Conservation (phyloP, 306 rosid genomes). For the Vicia sativa region DNA sequence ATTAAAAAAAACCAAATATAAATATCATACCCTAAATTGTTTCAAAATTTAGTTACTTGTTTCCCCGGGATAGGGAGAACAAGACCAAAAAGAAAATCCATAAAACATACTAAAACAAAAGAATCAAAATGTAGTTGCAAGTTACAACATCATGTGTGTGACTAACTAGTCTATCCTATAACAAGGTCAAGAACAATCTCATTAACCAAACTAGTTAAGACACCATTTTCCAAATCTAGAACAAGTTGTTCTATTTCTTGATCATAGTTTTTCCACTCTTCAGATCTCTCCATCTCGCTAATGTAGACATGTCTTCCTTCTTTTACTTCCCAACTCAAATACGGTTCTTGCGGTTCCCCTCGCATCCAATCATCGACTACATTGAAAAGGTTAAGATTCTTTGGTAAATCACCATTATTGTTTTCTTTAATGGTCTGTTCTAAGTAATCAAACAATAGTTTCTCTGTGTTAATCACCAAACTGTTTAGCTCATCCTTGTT, state of each 20-base stretch:
- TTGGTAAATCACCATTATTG: neutral
- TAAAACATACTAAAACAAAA: neutral
- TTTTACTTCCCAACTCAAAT: conserved; percentile 62
- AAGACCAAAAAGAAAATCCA: conserved; percentile 9
- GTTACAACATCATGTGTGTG: neutral
- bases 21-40: neutral
- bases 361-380: conserved; percentile 58
- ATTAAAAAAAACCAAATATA: conserved; percentile 27
- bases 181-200: conserved; percentile 56
- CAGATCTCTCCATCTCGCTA: conserved; percentile 60
- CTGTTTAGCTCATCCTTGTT: neutral
- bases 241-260: conserved; percentile 45
- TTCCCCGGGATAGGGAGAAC: conserved; percentile 29
- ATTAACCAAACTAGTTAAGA: conserved; percentile 51
- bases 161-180: neutral
- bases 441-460: conserved; percentile 61
- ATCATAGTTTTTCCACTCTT: conserved; percentile 48
- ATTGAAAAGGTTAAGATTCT: conserved; percentile 37
- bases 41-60: conserved; percentile 29
- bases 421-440: conserved; percentile 42
- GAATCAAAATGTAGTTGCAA: neutral
- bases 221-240: conserved; percentile 50
- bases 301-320: conserved; percentile 40
- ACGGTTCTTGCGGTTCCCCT: conserved; percentile 44
- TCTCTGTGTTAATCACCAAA: conserved; percentile 42